These are phyloP conservation scores for Penicillium brasilianum DNA, from an alignment of 2,329 filamentous ascomycete genomes.

Conservation along the genomic window DNA sequence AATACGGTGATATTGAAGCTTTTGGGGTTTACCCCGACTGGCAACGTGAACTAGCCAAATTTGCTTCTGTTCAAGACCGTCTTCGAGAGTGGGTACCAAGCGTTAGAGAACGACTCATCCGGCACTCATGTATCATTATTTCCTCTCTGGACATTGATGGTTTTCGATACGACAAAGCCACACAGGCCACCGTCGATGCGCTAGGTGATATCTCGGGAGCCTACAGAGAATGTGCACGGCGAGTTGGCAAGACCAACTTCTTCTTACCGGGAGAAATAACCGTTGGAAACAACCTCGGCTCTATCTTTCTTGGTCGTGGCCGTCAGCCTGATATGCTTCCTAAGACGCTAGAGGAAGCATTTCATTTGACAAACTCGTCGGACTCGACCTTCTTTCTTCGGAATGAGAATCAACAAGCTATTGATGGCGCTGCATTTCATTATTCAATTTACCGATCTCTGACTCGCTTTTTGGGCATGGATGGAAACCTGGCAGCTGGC, in stretches of 20 bases:
- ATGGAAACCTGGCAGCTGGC: conserved; percentile 60
- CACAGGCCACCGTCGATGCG: conserved; percentile 66
- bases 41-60: conserved; percentile 68
- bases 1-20: conserved; percentile 67
- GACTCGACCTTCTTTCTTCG: conserved; percentile 58
- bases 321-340: conserved; percentile 61
- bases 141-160: conserved; percentile 68
- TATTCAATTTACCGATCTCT: conserved; percentile 68
- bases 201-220: conserved; percentile 62
- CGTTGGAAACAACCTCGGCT: conserved; percentile 64
- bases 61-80: conserved; percentile 70
- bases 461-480: conserved; percentile 65
- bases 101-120: conserved; percentile 62
- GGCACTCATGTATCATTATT: conserved; percentile 68
- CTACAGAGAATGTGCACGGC: conserved; percentile 62
- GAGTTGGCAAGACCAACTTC: conserved; percentile 67
- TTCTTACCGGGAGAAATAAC: conserved; percentile 69
- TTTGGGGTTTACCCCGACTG: conserved; percentile 68
- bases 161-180: conserved; percentile 70
- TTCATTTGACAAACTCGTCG: conserved; percentile 53
- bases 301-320: conserved; percentile 67
- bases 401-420: conserved; percentile 56
- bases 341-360: conserved; percentile 53
- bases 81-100: conserved; percentile 67
- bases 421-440: conserved; percentile 67